Percentiles rank a stretch among this genome's conserved stretches.
These are phyloP conservation scores for Terfezia boudieri DNA, from an alignment of 495 filamentous ascomycete species.

Conservation along the genomic window DNA sequence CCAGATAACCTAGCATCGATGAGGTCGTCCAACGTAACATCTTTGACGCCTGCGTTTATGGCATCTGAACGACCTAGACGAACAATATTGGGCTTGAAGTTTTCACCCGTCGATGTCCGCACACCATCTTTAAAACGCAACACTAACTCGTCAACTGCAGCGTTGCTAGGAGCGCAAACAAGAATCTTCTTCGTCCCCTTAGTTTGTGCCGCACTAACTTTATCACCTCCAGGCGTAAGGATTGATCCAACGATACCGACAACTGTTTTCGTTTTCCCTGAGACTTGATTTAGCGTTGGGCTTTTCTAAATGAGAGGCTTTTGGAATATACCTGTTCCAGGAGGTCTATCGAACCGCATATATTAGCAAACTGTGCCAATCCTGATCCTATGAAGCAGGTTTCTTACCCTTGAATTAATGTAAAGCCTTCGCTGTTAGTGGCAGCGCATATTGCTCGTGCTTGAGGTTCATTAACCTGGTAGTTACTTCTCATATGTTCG, in stretches of 20 bases:
- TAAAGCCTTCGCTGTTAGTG: slow-evolving; percentile 85
- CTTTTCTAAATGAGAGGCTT: background rate
- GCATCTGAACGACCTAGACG: slow-evolving; percentile 84
- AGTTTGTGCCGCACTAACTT: slow-evolving; percentile 24
- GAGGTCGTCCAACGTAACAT: slow-evolving; percentile 85
- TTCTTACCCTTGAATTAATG: slow-evolving; percentile 66
- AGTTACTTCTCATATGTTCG: slow-evolving; percentile 42
- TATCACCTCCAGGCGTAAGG: slow-evolving; percentile 36
- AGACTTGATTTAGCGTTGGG: background rate
- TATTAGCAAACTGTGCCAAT: background rate
- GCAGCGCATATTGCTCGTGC: slow-evolving; percentile 83
- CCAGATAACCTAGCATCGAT: slow-evolving; percentile 43
- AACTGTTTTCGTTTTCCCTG: slow-evolving; percentile 92
- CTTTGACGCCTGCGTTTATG: slow-evolving; percentile 69
- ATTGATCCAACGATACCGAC: slow-evolving; percentile 85
- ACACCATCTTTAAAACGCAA: slow-evolving; percentile 78
- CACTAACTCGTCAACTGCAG: slow-evolving; percentile 88
- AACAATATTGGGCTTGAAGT: slow-evolving; percentile 56
- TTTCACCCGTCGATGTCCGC: slow-evolving; percentile 48
- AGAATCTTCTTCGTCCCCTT: slow-evolving; percentile 58
- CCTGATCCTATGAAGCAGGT: background rate
- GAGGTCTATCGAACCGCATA: slow-evolving; percentile 30
- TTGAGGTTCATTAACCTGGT: slow-evolving; percentile 69
- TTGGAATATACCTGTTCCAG: slow-evolving; percentile 36
- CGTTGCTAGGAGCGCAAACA: slow-evolving; percentile 91